phyloP scores from a whole-genome alignment of 345 rosid genomes.

The Turnera subulata region DNA sequence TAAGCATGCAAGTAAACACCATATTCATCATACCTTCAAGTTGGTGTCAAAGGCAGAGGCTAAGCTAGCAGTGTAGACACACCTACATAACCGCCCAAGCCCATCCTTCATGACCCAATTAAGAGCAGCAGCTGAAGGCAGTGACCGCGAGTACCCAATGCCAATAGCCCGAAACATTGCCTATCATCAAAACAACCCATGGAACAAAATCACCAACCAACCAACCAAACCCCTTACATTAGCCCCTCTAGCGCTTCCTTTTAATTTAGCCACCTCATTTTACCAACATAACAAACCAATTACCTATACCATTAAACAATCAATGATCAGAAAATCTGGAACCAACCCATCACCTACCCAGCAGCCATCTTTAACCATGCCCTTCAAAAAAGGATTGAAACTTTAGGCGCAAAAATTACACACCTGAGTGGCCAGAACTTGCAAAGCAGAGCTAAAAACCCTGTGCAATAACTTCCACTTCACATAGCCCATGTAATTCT shows the following conservation, averaged over 20 bases:
- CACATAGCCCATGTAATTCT: slow-evolving; percentile 59
- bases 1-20: too few species aligned
- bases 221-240: background rate
- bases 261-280: too few species aligned
- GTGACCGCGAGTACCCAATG: slow-evolving; percentile 73
- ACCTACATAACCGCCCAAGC: slow-evolving; percentile 78
- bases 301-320: too few species aligned
- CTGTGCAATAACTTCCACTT: slow-evolving; percentile 92
- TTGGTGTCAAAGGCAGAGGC: slow-evolving; percentile 89
- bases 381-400: background rate
- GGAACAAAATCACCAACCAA: background rate
- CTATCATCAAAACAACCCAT: slow-evolving; percentile 25
- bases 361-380: background rate
- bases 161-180: slow-evolving; percentile 94
- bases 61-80: slow-evolving; percentile 85
- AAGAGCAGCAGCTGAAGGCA: slow-evolving; percentile 85
- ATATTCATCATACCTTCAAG: slow-evolving; percentile 82
- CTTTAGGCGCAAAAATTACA: background rate
- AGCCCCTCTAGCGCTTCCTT: too few species aligned
- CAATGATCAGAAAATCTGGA: too few species aligned
- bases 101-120: slow-evolving; percentile 94
- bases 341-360: too few species aligned
- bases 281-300: too few species aligned
- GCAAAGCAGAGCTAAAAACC: slow-evolving; percentile 85
- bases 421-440: slow-evolving; percentile 97